Evolutionary conservation across 352 stramenopile species (phyloP), one percentile per base, ranked within the genome.

Genomic region (Pythium oligandrum): DNA sequence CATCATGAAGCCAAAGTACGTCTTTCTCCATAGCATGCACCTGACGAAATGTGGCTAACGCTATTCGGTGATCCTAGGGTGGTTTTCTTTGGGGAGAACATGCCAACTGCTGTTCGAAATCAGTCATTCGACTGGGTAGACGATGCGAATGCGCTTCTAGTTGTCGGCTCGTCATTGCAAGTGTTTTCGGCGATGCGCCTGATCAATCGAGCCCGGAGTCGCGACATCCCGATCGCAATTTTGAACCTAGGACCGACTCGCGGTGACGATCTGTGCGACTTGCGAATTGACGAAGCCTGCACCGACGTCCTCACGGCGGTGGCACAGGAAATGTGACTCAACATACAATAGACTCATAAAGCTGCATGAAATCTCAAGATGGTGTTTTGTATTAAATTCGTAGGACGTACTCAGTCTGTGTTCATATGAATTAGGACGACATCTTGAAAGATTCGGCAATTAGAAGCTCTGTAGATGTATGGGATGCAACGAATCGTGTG

Each of bases 71-170:
- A 10, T 36, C 6, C 62, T 11, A 86, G 76, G 49, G 95, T 99
- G 39, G 93, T 98, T 4, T 99, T 99, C 64, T 99, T 99, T 68
- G 96, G 96, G 4, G 96, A 98, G 59, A 95, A 88, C 53, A 95
- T 99, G 63, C 93, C 94, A 1, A 67, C 64, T 11, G 49, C 73
- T 35, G 80, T 88, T 6, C 88, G 97, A 8, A 68, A 82, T 4
- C 63, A 76, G 46, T 84, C 80, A 36, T 57, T 88, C 35, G 77
- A 83, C 42, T 63, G 59, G 12, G 67, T 98, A n/a, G 70, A 88
- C 48, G 66, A 86, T 34, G 78, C 90, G 0, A 85, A 97, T 58
- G 88, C 84, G 33, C 51, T 99, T 34, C 62, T 98, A 3, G 90
- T 98, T 10, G 81, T 98, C 10, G 96, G 95, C 30, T 96, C 89